These are phyloP conservation scores for Fusarium sp. DNA, from an alignment of 2,329 filamentous ascomycete genomes.

Conservation along the genomic window DNA sequence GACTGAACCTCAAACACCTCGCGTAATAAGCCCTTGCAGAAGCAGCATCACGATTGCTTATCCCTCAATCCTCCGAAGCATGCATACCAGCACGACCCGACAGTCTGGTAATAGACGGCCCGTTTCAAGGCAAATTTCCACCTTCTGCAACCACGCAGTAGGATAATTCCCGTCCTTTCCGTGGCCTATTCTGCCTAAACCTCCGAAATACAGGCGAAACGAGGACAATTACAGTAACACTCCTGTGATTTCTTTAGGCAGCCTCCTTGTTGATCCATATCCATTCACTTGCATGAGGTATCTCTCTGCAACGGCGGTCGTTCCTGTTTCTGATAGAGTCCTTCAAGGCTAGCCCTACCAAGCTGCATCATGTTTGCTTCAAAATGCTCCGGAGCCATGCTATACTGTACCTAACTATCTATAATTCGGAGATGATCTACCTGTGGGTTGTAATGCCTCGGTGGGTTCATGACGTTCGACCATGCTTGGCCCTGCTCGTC, in stretches of 20 bases:
- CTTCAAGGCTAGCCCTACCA: slow-evolving; percentile 23
- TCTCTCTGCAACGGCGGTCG: background rate
- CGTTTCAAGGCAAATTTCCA: slow-evolving; percentile 10
- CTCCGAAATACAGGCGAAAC: slow-evolving; percentile 18
- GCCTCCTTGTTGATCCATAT: slow-evolving; percentile 1
- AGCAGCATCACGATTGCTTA: background rate
- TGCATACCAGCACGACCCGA: slow-evolving; percentile 18
- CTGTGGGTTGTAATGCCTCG: background rate
- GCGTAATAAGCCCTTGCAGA: background rate
- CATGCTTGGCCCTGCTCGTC: background rate
- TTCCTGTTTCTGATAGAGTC: slow-evolving; percentile 7
- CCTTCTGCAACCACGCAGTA: background rate
- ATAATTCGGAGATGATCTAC: background rate
- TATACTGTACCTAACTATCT: background rate
- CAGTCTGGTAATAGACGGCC: slow-evolving; percentile 26
- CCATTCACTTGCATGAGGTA: background rate
- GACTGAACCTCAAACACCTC: background rate
- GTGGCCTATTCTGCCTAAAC: slow-evolving; percentile 18
- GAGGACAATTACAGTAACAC: background rate
- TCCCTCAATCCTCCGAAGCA: background rate
- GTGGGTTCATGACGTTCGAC: slow-evolving; percentile 4
- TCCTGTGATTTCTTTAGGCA: background rate
- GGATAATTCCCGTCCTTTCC: slow-evolving; percentile 1
- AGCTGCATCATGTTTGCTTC: background rate
- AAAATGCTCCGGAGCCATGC: background rate